Evolutionary conservation across 768 basidiomycete species (phyloP), one percentile per base, ranked within the genome.

Genomic region (Boletus reticulatus): DNA sequence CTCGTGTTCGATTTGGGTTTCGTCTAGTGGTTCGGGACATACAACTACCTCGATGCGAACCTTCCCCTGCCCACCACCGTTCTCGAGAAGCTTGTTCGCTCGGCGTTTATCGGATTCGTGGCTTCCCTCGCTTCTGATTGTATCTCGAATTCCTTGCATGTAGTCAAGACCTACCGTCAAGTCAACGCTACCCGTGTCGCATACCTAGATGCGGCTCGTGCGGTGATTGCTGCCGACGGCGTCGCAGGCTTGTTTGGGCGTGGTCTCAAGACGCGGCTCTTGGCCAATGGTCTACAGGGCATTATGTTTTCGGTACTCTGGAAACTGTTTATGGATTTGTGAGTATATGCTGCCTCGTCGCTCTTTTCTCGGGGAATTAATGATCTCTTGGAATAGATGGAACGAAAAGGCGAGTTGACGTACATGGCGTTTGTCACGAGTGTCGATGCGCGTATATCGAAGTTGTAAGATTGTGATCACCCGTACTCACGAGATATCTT

Each of bases 161-260:
- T 98, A 3, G 74, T 98, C 67, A 98, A 98, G 80, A 98, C 96
- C 0, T 98, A 97, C 73, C 78, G 95, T 16, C 96, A 98, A 69
- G 93, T 95, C 32, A 84, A 94, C 66, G 86, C 88, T 57, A 83
- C 83, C 6, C 81, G 84, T 31, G 87, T 98, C 16, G 83, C 87
- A 1, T 98, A 98, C 68, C 53, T 78, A 5, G 83, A 86, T 49
- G 91, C 93, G 1, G 94, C 92, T 0, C 80, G 80, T 46, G 84
- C 82, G 6, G 89, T 98, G 45, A 75, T 97, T 37, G 80, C 80
- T 1, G 72, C 75, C 0, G 94, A 97, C 61, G 95, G 94, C 12
- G 52, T 86, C n/a, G 65, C 67, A 20, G 94, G 93, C 6, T 72
- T 98, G 29, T 87, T 98, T 24, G 93, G 93, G 3, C 82, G 96